Base-by-base conservation (phyloP, 2,329 filamentous ascomycete genomes). In the Furcasterigmium furcatum region DNA sequence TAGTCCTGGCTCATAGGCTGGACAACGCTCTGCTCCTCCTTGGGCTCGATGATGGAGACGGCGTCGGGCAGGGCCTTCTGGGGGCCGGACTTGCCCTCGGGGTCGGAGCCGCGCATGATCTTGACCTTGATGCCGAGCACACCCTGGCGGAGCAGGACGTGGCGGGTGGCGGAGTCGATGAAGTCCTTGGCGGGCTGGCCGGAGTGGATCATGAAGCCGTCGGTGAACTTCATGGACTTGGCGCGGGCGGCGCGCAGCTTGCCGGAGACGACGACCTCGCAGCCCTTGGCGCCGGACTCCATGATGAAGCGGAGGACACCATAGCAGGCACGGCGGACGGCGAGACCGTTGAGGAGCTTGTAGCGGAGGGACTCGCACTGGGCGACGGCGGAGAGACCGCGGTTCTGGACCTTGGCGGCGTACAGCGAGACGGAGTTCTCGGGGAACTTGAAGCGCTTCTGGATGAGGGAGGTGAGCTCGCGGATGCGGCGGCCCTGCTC, bases 181-280 rank as follows among this genome's bases (percentile, higher is more conserved):
- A 99, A 99, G 80, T 99, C 94, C 79, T 95, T 92, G 69, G 92
- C 94, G 68, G 94, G 94, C 76, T 99, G 94, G 79, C 94, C 94
- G 67, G 94, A 99, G 89, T 99, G 94, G 79, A 99, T 99, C 94
- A 99, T 99, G 90, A 99, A 99, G 73, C 94, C 94, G 76, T 99
- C 91, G 76, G 94, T 99, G 87, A 99, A 99, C 87, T 99, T 99
- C 94, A 99, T 99, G 80, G 84, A 90, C 90, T 99, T 99, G 77
- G 94, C 94, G 82, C 94, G 91, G 67, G 94, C 94, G 73, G 94
- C 94, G 70, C 94, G 87, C 64, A 99, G 88, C 87, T 99, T 99
- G 75, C 94, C 94, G 62, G 91, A 96, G 61, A 99, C 94, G 70
- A 99, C 94, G 59, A 99, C 94, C 82, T 99, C 94, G 74, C 94